phyloP scores from a whole-genome alignment of 208 protist species.

The Leishmania arabica region DNA sequence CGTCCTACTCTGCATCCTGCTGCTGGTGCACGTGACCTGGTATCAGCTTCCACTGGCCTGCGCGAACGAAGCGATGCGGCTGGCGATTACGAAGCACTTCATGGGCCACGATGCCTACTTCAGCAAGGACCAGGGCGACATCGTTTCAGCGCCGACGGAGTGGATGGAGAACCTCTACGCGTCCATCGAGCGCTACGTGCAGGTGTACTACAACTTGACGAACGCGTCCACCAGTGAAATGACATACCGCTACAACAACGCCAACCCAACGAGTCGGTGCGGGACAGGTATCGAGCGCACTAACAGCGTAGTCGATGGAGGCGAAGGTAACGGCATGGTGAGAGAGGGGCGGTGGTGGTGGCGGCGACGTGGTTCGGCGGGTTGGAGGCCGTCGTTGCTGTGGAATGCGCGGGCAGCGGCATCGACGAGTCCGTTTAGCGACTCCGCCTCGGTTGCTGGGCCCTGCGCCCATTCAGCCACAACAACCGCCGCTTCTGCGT shows the following conservation, averaged over 20 bases:
- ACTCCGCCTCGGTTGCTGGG: neutral
- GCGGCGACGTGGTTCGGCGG: neutral
- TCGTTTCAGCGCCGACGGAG: conserved; percentile 48
- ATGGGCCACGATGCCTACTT: conserved; percentile 33
- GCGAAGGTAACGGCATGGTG: neutral
- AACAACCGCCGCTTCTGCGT: too few species aligned
- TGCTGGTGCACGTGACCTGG: conserved; percentile 37
- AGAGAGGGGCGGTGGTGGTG: neutral
- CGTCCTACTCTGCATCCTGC: conserved; percentile 38
- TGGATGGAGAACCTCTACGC: conserved; percentile 49
- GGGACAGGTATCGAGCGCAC: too few species aligned
- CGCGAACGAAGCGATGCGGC: conserved; percentile 45
- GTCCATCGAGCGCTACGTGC: conserved; percentile 47
- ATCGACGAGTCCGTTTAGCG: neutral
- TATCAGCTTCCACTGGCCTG: conserved; percentile 43
- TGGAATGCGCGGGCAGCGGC: neutral
- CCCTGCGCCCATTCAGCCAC: neutral
- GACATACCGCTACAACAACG: conserved; percentile 34
- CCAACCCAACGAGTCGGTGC: neutral
- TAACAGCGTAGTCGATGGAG: neutral
- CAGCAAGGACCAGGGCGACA: conserved; percentile 53
- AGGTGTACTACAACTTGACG: conserved; percentile 46
- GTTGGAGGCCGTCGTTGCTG: neutral
- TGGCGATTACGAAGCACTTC: conserved; percentile 51
- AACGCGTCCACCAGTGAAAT: conserved; percentile 49